Evolutionary conservation across 306 rosid genomes (phyloP).

Genomic region (Corylus avellana): DNA sequence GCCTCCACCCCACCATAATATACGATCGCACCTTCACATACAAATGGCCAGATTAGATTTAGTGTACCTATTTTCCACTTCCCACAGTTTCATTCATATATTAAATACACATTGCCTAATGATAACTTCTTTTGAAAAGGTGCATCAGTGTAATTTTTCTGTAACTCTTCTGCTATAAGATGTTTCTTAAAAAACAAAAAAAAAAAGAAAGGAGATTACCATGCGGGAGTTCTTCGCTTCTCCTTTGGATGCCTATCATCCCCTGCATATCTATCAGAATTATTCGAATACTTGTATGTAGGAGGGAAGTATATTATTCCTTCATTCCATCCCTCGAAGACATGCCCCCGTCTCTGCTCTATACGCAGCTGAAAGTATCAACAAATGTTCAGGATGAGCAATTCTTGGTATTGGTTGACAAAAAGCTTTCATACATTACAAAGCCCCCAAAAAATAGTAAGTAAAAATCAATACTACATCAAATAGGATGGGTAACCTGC

Average conservation of each 20-base stretch:
- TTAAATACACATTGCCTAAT: slow-evolving; percentile 6
- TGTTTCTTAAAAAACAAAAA: not conserved
- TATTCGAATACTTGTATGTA: slow-evolving; percentile 93
- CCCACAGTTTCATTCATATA: not conserved
- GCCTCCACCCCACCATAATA: slow-evolving; percentile 92
- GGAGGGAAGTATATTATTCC: slow-evolving; percentile 98
- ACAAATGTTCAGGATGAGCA: slow-evolving; percentile 31
- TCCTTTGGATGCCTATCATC: slow-evolving; percentile 75
- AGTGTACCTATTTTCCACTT: slow-evolving; percentile 1
- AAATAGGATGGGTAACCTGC: slow-evolving; percentile 41
- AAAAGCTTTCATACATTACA: slow-evolving; percentile 16
- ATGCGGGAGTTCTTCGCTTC: slow-evolving; percentile 99
- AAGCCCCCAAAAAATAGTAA: not conserved
- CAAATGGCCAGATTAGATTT: slow-evolving; percentile 23
- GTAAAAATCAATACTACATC: slow-evolving; percentile 7
- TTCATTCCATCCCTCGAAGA: slow-evolving; percentile 90
- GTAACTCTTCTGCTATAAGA: not conserved
- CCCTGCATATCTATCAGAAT: slow-evolving; percentile 94
- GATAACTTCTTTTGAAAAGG: slow-evolving; percentile 2
- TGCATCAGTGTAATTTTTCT: slow-evolving; percentile 8
- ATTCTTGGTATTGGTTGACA: slow-evolving; percentile 18
- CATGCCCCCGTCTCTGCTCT: slow-evolving; percentile 75
- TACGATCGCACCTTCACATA: slow-evolving; percentile 91
- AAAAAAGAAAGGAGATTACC: slow-evolving; percentile 47
- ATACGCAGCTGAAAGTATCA: slow-evolving; percentile 69